Conservation (phyloP, 331 rosid species). For the Arachis monticola region DNA sequence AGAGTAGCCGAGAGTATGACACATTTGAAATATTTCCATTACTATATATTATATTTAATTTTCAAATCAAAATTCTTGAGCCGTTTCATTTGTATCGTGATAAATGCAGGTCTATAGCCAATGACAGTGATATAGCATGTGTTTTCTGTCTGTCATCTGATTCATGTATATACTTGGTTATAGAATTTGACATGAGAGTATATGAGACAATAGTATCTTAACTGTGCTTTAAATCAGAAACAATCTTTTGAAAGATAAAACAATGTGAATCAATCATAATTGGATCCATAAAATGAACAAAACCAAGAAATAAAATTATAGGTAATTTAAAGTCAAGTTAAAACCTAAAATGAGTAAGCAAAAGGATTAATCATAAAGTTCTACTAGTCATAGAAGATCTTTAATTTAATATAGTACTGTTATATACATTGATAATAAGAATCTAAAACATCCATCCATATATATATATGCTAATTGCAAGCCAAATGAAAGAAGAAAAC, state of each 20-base stretch:
- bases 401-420: neutral
- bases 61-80: slow-evolving; percentile 6
- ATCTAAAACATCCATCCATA: neutral
- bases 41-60: neutral
- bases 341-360: neutral
- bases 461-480: neutral
- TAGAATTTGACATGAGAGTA: slow-evolving; percentile 19
- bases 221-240: slow-evolving; percentile 20
- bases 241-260: neutral
- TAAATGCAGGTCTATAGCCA: slow-evolving; percentile 16
- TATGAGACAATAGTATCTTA: slow-evolving; percentile 1
- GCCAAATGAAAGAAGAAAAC: slow-evolving; percentile 15
- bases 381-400: neutral
- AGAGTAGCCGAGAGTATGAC: no score
- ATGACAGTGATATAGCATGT: slow-evolving; percentile 38
- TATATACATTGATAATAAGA: neutral
- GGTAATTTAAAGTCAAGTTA: neutral
- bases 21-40: no score
- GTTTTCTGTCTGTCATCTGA: neutral
- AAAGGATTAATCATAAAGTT: neutral
- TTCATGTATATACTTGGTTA: slow-evolving; percentile 31
- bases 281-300: slow-evolving; percentile 3
- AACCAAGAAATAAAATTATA: neutral
- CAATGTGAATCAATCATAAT: slow-evolving; percentile 5
- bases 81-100: neutral